Evolutionary conservation across 176 grass and related monocot species (phyloP), one percentile per base, ranked within the genome.

Genomic region (Hsuehochloa calcarea): DNA sequence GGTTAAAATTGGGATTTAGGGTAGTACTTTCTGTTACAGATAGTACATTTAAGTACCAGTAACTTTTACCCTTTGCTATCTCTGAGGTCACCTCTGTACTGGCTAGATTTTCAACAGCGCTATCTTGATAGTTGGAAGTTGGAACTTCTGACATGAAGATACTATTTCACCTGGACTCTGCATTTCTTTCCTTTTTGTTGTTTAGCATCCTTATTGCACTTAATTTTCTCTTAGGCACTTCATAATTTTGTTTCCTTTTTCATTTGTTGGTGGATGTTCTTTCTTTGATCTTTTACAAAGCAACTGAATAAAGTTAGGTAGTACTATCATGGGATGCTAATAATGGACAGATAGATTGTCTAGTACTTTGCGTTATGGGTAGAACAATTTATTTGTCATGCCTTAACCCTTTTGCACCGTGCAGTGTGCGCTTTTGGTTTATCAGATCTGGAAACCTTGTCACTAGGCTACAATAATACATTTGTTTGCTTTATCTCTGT

Each of bases 321-420:
- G 40, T 68, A 60, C 35, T 65, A 56, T 79, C 75, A 75, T 85
- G 77, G 70, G 82, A 69, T 34, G 60, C 68, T 74, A 88, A 83
- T 64, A 80, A 85, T 85, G 29, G 49, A 75, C 49, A 68, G 15
- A 80, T 50, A 67, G 40, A 85, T 41, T 45, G 40, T 12, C 50
- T 60, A 68, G 41, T 38, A 75, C 77, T 76, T 77, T 64, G 44
- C 45, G 13, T 37, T 61, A 80, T 52, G 81, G 74, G 27, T 64
- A 37, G 20, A 82, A 41, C 58, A 40, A 73, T 49, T 84, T 22
- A 26, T 59, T 22, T 68, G 50, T 49, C 6, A 17, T 13, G 69
- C n/a, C 62, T 85, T 70, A 70, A 35, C 31, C 70, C 64, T 77
- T 89, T 77, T 74, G 68, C 59, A 89, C 15, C 25, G 75, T 73